phyloP scores from a whole-genome alignment of 768 basidiomycete species.

The Sporobolomyces phaffii region DNA sequence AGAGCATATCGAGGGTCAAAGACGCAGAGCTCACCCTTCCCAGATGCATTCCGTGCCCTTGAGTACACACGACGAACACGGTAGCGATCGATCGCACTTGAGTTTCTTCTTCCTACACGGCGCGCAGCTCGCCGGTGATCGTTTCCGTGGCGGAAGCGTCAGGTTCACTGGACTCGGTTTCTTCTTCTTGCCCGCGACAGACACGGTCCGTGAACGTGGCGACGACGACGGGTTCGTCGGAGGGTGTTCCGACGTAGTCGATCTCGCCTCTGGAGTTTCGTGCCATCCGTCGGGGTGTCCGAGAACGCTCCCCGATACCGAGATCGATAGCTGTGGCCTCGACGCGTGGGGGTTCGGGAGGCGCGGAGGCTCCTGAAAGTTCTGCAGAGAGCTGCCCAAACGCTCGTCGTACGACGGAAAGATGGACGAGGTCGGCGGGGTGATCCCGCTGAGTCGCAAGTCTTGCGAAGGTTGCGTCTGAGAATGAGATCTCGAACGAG shows the following conservation, averaged over 20 bases:
- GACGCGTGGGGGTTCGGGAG: neutral
- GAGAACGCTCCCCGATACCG: constrained; percentile 2
- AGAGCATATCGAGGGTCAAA: no score
- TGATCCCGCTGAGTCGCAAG: no score
- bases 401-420: neutral
- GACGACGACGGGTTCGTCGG: neutral
- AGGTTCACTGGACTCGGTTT: neutral
- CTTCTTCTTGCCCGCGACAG: neutral
- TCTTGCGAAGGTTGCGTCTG: neutral
- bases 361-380: neutral
- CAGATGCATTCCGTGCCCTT: constrained; percentile 22
- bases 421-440: neutral
- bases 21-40: constrained; percentile 32
- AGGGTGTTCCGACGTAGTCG: neutral
- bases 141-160: constrained; percentile 2
- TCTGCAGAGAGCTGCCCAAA: no score
- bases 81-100: constrained; percentile 22
- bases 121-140: constrained; percentile 17
- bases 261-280: no score
- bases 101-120: constrained; percentile 33
- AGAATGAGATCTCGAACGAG: neutral
- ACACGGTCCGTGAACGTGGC: neutral
- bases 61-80: constrained; percentile 26
- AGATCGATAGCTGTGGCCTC: neutral
- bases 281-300: constrained; percentile 2